A percentile compares a stretch with the other conserved stretches of the same genome.
Conservation (phyloP, 1,284 basidiomycete species). For the Schizopora paradoxa region DNA sequence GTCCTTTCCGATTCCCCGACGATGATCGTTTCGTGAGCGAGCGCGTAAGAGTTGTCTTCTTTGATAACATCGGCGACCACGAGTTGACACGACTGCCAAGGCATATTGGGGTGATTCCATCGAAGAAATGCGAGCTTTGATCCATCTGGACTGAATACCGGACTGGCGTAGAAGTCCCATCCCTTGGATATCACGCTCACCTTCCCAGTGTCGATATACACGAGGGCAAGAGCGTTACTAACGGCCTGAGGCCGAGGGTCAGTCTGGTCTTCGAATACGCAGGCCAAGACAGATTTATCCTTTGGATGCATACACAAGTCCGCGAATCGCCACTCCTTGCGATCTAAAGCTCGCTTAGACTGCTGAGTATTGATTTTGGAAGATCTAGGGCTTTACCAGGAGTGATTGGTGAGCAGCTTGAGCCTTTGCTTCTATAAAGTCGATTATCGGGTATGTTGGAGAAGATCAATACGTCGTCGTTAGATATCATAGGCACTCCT, state of each 20-base stretch:
- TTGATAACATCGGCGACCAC: slow-evolving; percentile 47
- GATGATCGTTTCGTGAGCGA: slow-evolving; percentile 35
- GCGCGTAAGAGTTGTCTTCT: slow-evolving; percentile 25
- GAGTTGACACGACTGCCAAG: slow-evolving; percentile 69
- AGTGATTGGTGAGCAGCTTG: too few species aligned
- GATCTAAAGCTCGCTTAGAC: too few species aligned
- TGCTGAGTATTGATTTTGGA: too few species aligned
- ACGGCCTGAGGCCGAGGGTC: slow-evolving; percentile 49
- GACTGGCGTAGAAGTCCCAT: slow-evolving; percentile 61
- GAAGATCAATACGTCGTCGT: too few species aligned
- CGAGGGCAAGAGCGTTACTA: slow-evolving; percentile 52
- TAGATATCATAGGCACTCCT: too few species aligned
- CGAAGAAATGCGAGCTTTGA: slow-evolving; percentile 61
- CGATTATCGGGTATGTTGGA: too few species aligned
- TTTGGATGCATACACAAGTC: too few species aligned
- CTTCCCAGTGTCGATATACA: slow-evolving; percentile 43
- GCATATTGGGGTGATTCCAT: slow-evolving; percentile 80
- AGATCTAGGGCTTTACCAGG: too few species aligned
- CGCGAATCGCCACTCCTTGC: too few species aligned
- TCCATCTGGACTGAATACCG: slow-evolving; percentile 66
- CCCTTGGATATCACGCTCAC: slow-evolving; percentile 46
- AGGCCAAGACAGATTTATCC: too few species aligned
- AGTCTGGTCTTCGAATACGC: slow-evolving; percentile 71
- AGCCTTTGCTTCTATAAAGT: too few species aligned
- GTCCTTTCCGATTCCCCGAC: slow-evolving; percentile 44